Evolutionary conservation across 1,284 basidiomycete genomes (phyloP).

Genomic region (Irpex sp.): DNA sequence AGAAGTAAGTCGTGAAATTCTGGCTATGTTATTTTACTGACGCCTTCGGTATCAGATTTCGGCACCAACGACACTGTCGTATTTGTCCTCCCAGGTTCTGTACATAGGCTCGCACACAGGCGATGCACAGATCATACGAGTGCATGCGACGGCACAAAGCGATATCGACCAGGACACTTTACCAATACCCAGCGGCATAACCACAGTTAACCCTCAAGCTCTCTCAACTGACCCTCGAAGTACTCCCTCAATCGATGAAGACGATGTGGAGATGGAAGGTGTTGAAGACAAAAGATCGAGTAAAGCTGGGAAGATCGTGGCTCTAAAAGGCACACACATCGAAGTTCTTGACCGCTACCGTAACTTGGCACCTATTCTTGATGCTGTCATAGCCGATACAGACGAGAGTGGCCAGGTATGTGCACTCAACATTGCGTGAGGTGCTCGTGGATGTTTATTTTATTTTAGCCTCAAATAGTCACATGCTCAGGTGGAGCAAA

Average conservation of each 20-base stretch:
- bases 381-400: conserved; percentile 73
- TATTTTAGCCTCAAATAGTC: conserved; percentile 62
- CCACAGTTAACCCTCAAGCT: conserved; percentile 28
- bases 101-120: conserved; percentile 83
- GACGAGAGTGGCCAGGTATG: conserved; percentile 73
- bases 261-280: conserved; percentile 18
- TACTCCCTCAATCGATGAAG: conserved; percentile 19
- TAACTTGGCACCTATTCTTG: conserved; percentile 86
- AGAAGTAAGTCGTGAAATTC: conserved; percentile 41
- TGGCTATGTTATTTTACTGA: background rate
- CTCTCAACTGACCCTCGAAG: conserved; percentile 14
- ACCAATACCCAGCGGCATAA: conserved; percentile 42
- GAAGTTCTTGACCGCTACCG: conserved; percentile 60
- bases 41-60: conserved; percentile 48
- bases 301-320: conserved; percentile 42
- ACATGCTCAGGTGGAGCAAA: conserved; percentile 86
- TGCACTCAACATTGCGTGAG: background rate
- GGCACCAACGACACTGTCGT: conserved; percentile 69
- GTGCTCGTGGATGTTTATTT: background rate
- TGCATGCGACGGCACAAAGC: conserved; percentile 42
- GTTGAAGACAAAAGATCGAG: conserved; percentile 13
- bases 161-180: conserved; percentile 41
- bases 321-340: conserved; percentile 45
- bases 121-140: conserved; percentile 71
- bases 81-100: conserved; percentile 68